Evolutionary conservation across 257 asterid genomes (phyloP).

Genomic region (Mitragyna speciosa): DNA sequence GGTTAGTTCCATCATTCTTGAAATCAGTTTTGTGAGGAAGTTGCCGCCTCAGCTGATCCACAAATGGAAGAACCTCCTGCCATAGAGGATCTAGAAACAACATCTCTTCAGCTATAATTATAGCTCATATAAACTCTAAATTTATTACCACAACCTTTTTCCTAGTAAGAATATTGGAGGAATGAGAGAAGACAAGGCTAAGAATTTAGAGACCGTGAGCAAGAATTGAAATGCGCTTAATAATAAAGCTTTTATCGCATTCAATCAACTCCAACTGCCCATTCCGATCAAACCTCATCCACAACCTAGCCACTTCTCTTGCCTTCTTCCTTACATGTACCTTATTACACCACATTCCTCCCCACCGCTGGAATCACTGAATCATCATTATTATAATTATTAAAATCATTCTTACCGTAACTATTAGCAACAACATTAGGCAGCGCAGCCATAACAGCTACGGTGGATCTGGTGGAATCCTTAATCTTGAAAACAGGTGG

Average conservation of each 20-base stretch:
- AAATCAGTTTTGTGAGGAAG: constrained; percentile 50
- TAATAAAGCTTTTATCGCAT: constrained; percentile 75
- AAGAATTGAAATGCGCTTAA: constrained; percentile 79
- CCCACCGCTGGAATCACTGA: constrained; percentile 8
- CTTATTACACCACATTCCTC: not conserved
- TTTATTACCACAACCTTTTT: constrained; percentile 97
- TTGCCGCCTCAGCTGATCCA: constrained; percentile 89
- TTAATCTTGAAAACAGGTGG: constrained; percentile 39
- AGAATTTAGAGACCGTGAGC: constrained; percentile 90
- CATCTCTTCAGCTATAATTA: constrained; percentile 92
- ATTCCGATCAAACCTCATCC: constrained; percentile 91
- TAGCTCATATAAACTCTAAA: constrained; percentile 90
- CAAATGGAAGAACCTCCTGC: constrained; percentile 96
- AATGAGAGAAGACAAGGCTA: constrained; percentile 93
- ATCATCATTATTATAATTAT: not conserved
- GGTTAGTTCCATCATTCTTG: constrained; percentile 35
- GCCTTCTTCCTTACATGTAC: constrained; percentile 56
- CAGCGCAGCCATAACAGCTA: not conserved
- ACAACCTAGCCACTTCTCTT: constrained; percentile 69
- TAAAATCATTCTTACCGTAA: not conserved
- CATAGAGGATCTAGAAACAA: constrained; percentile 89
- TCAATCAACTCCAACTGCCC: constrained; percentile 93
- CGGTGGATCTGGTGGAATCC: constrained; percentile 18
- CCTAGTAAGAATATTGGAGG: constrained; percentile 94
- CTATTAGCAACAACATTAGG: too few relatives aligned